Conservation (phyloP, 495 filamentous ascomycete species). For the Trichoderma erinaceum region DNA sequence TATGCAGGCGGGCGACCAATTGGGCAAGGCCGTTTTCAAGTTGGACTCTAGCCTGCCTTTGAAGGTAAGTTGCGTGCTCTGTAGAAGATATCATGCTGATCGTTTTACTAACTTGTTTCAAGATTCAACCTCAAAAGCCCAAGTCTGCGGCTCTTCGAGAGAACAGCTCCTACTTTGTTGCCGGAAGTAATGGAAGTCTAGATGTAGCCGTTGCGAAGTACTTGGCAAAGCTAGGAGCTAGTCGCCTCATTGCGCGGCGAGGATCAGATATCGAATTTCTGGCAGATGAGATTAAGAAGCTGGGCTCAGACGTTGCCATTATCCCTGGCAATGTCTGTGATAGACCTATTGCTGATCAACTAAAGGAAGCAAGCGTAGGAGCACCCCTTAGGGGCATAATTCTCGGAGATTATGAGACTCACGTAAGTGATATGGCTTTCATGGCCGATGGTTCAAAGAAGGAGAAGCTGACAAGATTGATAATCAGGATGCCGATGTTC, state of each 20-base stretch:
- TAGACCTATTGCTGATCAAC: not conserved
- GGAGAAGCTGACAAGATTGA: slow-evolving; percentile 18
- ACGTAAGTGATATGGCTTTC: slow-evolving; percentile 11
- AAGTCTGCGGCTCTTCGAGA: not conserved
- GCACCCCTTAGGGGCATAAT: slow-evolving; percentile 24
- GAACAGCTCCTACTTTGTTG: slow-evolving; percentile 37
- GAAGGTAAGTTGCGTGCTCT: not conserved
- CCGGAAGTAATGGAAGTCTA: slow-evolving; percentile 47
- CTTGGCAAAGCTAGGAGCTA: slow-evolving; percentile 42
- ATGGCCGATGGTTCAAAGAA: not conserved
- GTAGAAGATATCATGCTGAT: not conserved
- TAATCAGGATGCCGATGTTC: slow-evolving; percentile 26
- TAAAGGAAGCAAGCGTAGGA: not conserved
- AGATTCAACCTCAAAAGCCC: slow-evolving; percentile 5
- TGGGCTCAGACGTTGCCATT: not conserved
- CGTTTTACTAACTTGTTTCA: not conserved
- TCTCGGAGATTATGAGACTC: slow-evolving; percentile 32
- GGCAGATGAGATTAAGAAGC: not conserved
- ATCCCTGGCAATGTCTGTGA: not conserved
- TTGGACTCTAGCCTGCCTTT: not conserved
- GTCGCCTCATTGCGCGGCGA: slow-evolving; percentile 28
- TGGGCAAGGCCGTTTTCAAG: slow-evolving; percentile 50
- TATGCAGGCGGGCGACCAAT: slow-evolving; percentile 45
- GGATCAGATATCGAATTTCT: not conserved
- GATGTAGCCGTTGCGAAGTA: slow-evolving; percentile 42